These are phyloP conservation scores for Cyamopsis tetragonoloba DNA, from an alignment of 306 rosid species.

Conservation along the genomic window DNA sequence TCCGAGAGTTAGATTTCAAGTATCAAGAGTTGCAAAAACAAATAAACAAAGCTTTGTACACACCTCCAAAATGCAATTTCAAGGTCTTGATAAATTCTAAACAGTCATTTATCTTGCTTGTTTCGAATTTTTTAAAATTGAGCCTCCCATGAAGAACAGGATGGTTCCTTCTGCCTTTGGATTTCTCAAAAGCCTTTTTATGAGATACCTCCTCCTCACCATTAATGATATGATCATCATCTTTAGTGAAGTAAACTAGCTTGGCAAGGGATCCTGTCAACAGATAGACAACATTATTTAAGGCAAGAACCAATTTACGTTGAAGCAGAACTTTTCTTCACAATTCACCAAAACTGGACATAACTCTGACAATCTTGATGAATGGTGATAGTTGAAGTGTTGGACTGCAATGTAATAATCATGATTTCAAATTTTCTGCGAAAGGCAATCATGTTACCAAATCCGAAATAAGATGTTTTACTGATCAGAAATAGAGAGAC, in stretches of 20 bases:
- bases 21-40: constrained; percentile 1
- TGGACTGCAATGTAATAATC: not conserved
- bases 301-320: not conserved
- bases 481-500: not conserved
- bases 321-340: constrained; percentile 10
- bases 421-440: not conserved
- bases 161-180: constrained; percentile 26
- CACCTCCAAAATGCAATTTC: constrained; percentile 67
- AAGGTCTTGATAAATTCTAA: constrained; percentile 66
- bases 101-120: constrained; percentile 78
- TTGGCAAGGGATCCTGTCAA: constrained; percentile 75
- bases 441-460: not conserved
- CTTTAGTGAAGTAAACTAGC: constrained; percentile 73
- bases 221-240: constrained; percentile 31
- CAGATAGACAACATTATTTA: constrained; percentile 6
- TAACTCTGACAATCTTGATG: constrained; percentile 1
- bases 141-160: constrained; percentile 68
- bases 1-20: not conserved
- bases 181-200: constrained; percentile 32
- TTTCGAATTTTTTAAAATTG: constrained; percentile 75
- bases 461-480: not conserved
- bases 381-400: constrained; percentile 1
- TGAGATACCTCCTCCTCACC: constrained; percentile 36
- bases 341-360: not conserved
- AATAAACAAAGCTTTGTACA: constrained; percentile 6